Base-by-base conservation (phyloP, 2,329 filamentous ascomycete species). In the Pseudogymnoascus sp. region DNA sequence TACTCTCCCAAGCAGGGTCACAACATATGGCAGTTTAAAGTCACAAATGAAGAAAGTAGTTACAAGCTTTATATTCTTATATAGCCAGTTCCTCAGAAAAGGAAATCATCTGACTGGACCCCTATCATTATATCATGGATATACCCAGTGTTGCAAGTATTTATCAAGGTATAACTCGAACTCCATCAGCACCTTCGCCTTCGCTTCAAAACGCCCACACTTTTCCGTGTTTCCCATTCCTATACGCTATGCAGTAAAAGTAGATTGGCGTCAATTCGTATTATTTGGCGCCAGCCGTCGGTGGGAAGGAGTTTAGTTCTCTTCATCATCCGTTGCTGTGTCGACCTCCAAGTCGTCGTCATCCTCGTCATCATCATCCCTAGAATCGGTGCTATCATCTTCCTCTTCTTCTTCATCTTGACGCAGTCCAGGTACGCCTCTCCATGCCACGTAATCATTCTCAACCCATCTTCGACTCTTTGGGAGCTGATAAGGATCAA, bases 401-500 rank as follows among this genome's bases (percentile, higher is more conserved):
- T 82, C 80, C 36, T 81, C 81, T 58, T 83, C 78, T 12, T 80
- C 81, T 5, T 81, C 79, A 5, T 82, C 81, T 23, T 80, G 81
- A 63, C 87, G 82, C 9, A 92, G 75, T 0, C 89, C 90, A 0
- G 86, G 85, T 36, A 95, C 84, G 4, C 86, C 83, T 66, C 84
- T 84, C 90, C 91, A 97, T 60, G 87, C 81, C 30, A 93, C 82
- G 71, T 96, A 97, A 71, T 95, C 89, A 19, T 84, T 82, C 65
- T 92, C 88, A 11, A 99, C 77, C 95, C 94, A 97, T 64, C 86
- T 83, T 75, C 90, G 91, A 74, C 92, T 97, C 67, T 86, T 80
- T 0, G 92, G 92, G 59, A 99, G 79, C 70, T 93, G 89, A 74
- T 97, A 99, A 2, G 95, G 95, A 72, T 99, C 94, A 71, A 99